Evolutionary conservation across 1,284 basidiomycete genomes (phyloP).

Genomic region (Fomes fomentarius): DNA sequence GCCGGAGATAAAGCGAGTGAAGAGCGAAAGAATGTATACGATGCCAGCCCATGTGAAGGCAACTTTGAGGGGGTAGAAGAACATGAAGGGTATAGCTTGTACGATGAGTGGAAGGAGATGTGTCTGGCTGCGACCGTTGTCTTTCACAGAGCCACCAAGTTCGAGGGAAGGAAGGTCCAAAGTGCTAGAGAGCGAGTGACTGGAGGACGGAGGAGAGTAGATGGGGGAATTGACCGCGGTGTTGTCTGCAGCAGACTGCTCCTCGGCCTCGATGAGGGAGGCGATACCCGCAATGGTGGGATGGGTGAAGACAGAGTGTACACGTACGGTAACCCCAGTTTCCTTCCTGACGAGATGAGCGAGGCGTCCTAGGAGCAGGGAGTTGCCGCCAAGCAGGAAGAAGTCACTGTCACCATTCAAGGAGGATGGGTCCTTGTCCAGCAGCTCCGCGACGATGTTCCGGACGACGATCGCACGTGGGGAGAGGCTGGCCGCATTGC

Average conservation of each 20-base stretch:
- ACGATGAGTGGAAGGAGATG: conserved; percentile 43
- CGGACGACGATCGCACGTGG: conserved; percentile 39
- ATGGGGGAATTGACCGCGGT: conserved; percentile 17
- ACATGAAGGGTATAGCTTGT: conserved; percentile 44
- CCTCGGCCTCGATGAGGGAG: conserved; percentile 35
- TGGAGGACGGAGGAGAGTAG: conserved; percentile 13
- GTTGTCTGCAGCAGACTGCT: conserved; percentile 14
- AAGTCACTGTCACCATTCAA: conserved; percentile 44
- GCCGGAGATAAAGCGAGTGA: conserved; percentile 31
- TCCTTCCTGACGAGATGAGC: conserved; percentile 44
- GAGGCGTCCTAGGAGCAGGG: conserved; percentile 47
- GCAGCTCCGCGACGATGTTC: conserved; percentile 44
- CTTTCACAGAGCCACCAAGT: conserved; percentile 14
- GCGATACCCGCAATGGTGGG: conserved; percentile 48
- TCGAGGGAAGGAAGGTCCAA: conserved; percentile 18
- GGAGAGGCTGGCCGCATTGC: conserved; percentile 37
- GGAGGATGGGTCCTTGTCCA: conserved; percentile 38
- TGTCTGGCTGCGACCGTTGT: conserved; percentile 36
- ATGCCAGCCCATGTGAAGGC: conserved; percentile 41
- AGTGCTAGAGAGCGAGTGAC: conserved; percentile 13
- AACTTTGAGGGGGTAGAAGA: conserved; percentile 48
- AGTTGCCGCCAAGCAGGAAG: conserved; percentile 50
- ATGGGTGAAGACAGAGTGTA: conserved; percentile 44
- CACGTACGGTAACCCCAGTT: conserved; percentile 40
- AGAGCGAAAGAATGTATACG: conserved; percentile 21